Evolutionary conservation across 805 yeast species (phyloP), one percentile per base, ranked within the genome.

Genomic region (Ogataea siamensis): DNA sequence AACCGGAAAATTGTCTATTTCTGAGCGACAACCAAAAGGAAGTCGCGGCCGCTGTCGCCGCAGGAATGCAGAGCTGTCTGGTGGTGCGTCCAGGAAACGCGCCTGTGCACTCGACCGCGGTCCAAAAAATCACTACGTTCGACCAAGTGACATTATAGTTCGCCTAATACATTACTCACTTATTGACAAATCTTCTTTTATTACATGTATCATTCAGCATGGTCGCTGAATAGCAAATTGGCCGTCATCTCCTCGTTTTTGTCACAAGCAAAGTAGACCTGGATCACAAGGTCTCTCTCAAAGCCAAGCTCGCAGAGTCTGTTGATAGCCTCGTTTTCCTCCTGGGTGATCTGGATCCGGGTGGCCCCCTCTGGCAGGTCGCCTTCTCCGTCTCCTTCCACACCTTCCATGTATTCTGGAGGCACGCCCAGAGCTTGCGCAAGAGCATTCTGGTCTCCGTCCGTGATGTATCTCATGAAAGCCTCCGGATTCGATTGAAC

Each of bases 241-340:
- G 98, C 99, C 28, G 99, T 88, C 54, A 87, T 76, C 68, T 91
- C 96, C 68, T 93, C 99, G 64, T 93, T 87, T 67, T 88, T 91
- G 57, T 93, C 99, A 64, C 99, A 93, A 28, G 98, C 98, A 73
- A 93, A 81, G 67, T 87, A 93, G 20, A 94, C 95, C 68, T 89
- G 96, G 44, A 88, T 78, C 30, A 86, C 99, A 40, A 83, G 68
- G 50, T 81, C 74, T 50, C 96, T 76, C 50, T 87, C 96, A 55
- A 93, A 93, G 0, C 99, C 99, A 49, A 93, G 72, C 63, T 85
- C 97, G 61, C 95, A 83, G 49, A 93, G 73, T 58, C 99, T 78
- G 46, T 74, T 73, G 48, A 93, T 86, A n/a, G 98, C 96, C 44
- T 73, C 86, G 57, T 84, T 83, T 57, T 93, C 99, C 52, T 80